Evolutionary conservation across 495 filamentous ascomycete species (phyloP), one percentile per base, ranked within the genome.

Genomic region (Hypoxylon crocopeplum): DNA sequence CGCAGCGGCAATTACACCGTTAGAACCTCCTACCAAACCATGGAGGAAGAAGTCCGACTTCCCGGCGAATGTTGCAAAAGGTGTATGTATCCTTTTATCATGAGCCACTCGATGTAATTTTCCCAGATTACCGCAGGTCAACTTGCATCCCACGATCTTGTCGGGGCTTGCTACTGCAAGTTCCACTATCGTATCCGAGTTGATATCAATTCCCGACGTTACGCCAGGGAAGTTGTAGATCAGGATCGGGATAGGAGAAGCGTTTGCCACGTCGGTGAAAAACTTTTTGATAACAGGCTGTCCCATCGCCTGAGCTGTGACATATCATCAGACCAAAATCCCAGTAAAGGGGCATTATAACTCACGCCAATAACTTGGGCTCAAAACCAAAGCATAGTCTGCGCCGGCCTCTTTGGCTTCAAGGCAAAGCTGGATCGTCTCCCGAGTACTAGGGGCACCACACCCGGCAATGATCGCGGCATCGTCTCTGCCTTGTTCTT

Each of bases 381-480:
- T 90, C 2, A 96, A 82, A 8, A 96, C 81, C 54, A 96, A 80
- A 1, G 87, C 89, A 60, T 92, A 91, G 59, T 92, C 90, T 48
- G 88, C 91, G 19, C 92, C 92, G 11, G 87, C 78, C 5, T 79
- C 78, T 20, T 80, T 76, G 20, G 91, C 86, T 56, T 95, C 89
- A 17, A 81, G 80, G 73, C 89, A 92, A 39, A 91, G 75, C 45
- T 86, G 80, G 68, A 95, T 84, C 19, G 89, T 90, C 70, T 94
- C 91, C 32, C 88, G 85, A 11, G 88, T 89, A 0, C 88, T 92
- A 58, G 90, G 85, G 27, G 87, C 85, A 36, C 88, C 88, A 64
- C 87, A 90, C 22, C 92, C 92, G 30, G 91, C 92, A 60, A 96
- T 88, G 24, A 96, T 71, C 12, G 89, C 90, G 57, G 89, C 69